These are phyloP conservation scores for Suillus clintonianus DNA, from an alignment of 768 basidiomycete genomes.

Conservation along the genomic window DNA sequence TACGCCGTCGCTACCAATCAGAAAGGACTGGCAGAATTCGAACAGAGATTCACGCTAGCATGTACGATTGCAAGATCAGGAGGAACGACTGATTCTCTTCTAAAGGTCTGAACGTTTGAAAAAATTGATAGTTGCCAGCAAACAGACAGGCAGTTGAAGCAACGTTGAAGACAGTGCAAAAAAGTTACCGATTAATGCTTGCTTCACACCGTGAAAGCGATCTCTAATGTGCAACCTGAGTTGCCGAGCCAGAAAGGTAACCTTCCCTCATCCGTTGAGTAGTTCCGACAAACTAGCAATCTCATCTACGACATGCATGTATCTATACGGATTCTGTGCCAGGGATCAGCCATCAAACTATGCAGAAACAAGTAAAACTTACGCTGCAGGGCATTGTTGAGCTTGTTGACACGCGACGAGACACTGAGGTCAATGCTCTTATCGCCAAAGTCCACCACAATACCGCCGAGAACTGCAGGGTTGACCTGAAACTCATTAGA, in stretches of 20 bases:
- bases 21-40: too few species aligned
- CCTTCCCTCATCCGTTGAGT: too few species aligned
- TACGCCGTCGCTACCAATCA: too few species aligned
- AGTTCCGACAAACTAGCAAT: too few species aligned
- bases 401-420: constrained; percentile 89
- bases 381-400: constrained; percentile 72
- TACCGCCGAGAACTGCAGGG: constrained; percentile 85
- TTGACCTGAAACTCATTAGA: constrained; percentile 64
- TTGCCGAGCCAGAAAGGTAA: too few species aligned
- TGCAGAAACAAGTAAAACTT: not conserved
- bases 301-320: not conserved
- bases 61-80: not conserved
- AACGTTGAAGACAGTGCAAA: not conserved
- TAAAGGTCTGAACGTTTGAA: not conserved
- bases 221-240: too few species aligned
- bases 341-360: not conserved
- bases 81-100: not conserved
- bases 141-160: not conserved
- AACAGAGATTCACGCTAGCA: not conserved
- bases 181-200: not conserved
- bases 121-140: not conserved
- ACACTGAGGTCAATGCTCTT: constrained; percentile 97
- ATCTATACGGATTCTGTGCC: not conserved
- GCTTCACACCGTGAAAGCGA: not conserved
- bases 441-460: constrained; percentile 97